Evolutionary conservation across 805 yeast species (phyloP).

Genomic region (Yarrowia keelungensis): DNA sequence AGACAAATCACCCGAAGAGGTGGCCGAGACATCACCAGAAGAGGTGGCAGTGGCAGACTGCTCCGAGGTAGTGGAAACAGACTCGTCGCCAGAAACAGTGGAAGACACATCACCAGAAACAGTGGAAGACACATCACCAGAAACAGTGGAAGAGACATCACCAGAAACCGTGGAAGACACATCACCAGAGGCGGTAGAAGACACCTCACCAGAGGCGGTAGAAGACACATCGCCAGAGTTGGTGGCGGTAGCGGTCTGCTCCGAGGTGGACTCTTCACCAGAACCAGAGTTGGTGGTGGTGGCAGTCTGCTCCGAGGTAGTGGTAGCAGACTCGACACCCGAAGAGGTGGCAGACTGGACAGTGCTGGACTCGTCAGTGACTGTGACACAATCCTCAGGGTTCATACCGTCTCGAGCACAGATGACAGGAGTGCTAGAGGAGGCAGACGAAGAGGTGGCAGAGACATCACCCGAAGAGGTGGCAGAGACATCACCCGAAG

Average conservation of each 20-base stretch:
- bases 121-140: neutral
- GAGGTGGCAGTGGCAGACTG: no score
- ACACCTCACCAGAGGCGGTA: neutral
- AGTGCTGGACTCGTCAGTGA: neutral
- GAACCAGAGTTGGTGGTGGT: neutral
- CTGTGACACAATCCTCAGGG: neutral
- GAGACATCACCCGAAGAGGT: no score
- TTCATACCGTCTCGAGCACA: neutral
- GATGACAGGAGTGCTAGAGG: no score
- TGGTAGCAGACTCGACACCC: conserved; percentile 5
- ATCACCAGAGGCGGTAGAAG: neutral
- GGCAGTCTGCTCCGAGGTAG: neutral
- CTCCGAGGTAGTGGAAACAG: no score
- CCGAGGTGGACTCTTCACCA: neutral
- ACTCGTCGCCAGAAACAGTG: neutral
- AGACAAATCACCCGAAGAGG: no score
- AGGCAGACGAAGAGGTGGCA: no score
- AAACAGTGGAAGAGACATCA: neutral
- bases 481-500: no score
- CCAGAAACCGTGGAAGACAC: neutral
- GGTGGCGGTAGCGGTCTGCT: neutral
- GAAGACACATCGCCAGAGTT: neutral
- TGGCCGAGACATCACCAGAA: no score
- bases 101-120: neutral
- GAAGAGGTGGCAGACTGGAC: conserved; percentile 8